Evolutionary conservation across 805 yeast species (phyloP), one percentile per base, ranked within the genome.

Genomic region (Millerago galiae): DNA sequence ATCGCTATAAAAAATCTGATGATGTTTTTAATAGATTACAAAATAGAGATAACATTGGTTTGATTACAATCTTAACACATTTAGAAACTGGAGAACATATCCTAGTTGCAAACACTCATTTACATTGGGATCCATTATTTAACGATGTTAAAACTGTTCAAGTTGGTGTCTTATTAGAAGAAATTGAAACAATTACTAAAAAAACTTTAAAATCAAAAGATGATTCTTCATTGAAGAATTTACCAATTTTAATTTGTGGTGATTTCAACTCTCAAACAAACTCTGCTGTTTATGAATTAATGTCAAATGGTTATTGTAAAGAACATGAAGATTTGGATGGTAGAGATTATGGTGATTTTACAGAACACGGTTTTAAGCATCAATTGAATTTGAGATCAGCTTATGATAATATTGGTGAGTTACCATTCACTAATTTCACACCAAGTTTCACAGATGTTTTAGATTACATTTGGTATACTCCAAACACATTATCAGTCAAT

Each of bases 111-210:
- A 91, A 89, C 56, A 91, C 98, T 0, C 99, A 93, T 71, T 76
- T 93, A 61, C 97, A 91, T 62, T 93, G 99, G 98, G 97, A 93
- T 68, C 99, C 99, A 4, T 87, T 85, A 38, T 86, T 81, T 59
- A 87, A 87, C 60, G 99, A 93, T 65, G 99, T 93, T 43, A 93
- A 93, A 63, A 79, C 97, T 3, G 83, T 93, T 66, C 99, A 93
- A 68, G 93, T 86, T 43, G 97, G 96, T 34, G 83, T 93, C 25
- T 68, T 93, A 49, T 66, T 93, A 54, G 97, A 91, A 55, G 96
- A 93, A 63, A 65, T 95, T 57, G 93, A 87, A 58, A 66, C 67
- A 7, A 62, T 86, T 37, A 65, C 80, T 34, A 78, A 77, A 56
- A 48, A 45, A 38, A 31, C 41, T 12, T 38, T 46, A 44, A 60